These are phyloP conservation scores for Orbilia quercus DNA, from an alignment of 2,329 filamentous ascomycete species.

Conservation along the genomic window DNA sequence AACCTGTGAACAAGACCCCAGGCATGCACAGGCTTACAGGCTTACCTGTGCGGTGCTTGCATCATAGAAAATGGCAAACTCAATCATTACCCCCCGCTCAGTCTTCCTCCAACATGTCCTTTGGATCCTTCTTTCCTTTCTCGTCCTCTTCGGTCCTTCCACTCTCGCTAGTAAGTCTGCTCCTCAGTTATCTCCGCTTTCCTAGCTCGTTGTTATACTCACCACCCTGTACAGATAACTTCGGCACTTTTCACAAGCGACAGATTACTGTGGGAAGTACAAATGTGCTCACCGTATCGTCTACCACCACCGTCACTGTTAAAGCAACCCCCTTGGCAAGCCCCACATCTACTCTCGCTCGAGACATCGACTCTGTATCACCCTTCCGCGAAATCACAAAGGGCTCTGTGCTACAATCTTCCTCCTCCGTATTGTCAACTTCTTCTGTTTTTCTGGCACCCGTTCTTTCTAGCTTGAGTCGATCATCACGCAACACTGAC, in stretches of 20 bases:
- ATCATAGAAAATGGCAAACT: constrained; percentile 18
- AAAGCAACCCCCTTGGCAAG: background rate
- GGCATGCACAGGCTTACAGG: background rate
- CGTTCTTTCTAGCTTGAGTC: too few relatives aligned
- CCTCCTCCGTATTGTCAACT: background rate
- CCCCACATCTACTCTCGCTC: background rate
- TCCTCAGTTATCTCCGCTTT: background rate
- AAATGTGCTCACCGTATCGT: constrained; percentile 35
- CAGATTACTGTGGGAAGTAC: constrained; percentile 32
- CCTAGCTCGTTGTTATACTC: background rate
- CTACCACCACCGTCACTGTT: constrained; percentile 43
- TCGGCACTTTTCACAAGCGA: constrained; percentile 8
- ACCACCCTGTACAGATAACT: background rate
- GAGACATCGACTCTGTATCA: too few relatives aligned
- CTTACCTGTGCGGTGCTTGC: too few relatives aligned
- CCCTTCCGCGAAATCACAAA: too few relatives aligned
- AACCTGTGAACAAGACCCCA: too few relatives aligned
- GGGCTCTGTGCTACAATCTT: too few relatives aligned
- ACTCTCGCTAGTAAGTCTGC: constrained; percentile 19
- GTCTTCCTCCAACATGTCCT: background rate
- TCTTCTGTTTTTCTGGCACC: too few relatives aligned
- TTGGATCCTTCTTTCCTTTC: constrained; percentile 6
- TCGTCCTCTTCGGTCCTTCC: constrained; percentile 16
- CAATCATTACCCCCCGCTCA: background rate
- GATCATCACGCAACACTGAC: too few relatives aligned